Evolutionary conservation across 352 stramenopile genomes (phyloP), one percentile per base, ranked within the genome.

Genomic region (Blastocystis sp.): DNA sequence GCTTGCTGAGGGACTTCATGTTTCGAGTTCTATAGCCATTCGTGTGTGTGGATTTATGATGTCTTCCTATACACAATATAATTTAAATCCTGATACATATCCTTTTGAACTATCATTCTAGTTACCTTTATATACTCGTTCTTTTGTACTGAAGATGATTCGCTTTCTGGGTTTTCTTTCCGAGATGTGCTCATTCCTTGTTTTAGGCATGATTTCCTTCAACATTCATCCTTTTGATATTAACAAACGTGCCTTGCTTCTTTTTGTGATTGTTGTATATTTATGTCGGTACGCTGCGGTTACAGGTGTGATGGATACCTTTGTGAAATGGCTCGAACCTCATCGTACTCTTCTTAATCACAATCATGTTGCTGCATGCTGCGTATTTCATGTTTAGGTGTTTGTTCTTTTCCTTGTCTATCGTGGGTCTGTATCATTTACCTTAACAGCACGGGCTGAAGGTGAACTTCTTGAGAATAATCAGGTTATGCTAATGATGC

Each of bases 21-120:
- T 78, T 4, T 78, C 66, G 7, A 78, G 66, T 56, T 56, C 27
- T 14, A 78, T 78, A 21, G 42, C 66, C 0, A 78, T 78, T 56
- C 66, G 66, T 21, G 59, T 78, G 12, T 78, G 66, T 56, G 66
- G 66, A 58, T 56, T 78, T 29, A 78, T 78, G 12, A 78, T 78
- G 66, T 78, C 66, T 0, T 78, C 42, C 27, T 78, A 78, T 49
- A 56, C 66, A 16, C 66, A 78, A 24, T 56, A 78, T 32, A 78
- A 58, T 27, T 29, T 78, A 12, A 56, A 56, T 29, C 32, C 16
- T 5, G 66, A 56, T 0, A 78, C 66, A 78, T 78, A 78, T 78
- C 66, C 66, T 27, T 51, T 14, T n/a, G 11, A 21, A 14, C 14
- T 74, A 24, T 42, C 21, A 24, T 14, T 54, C 29, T 74, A 12